A percentile compares a stretch with the other conserved stretches of the same genome.
phyloP scores from a whole-genome alignment of 352 stramenopile species.

The Pythium insidiosum region DNA sequence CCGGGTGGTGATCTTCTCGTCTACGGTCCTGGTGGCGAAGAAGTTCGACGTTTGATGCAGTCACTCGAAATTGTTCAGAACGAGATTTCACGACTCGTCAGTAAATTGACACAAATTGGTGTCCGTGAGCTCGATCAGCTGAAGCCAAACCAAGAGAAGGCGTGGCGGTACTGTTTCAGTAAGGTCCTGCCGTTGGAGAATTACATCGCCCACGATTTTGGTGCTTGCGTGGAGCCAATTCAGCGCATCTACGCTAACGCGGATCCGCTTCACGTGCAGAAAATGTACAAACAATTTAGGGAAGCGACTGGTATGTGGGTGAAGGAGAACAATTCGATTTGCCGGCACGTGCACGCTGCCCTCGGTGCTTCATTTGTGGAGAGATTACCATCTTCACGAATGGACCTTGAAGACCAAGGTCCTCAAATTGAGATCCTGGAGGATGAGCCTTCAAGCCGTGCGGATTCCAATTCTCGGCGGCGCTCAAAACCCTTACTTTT shows the following conservation, averaged over 20 bases:
- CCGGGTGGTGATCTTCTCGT: constrained; percentile 77
- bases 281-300: constrained; percentile 84
- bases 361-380: constrained; percentile 64
- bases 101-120: constrained; percentile 68
- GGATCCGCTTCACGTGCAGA: constrained; percentile 72
- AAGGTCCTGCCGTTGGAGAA: constrained; percentile 78
- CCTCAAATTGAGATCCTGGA: too few relatives aligned
- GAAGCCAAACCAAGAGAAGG: constrained; percentile 81
- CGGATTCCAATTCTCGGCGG: too few relatives aligned
- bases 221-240: constrained; percentile 74
- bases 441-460: too few relatives aligned
- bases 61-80: constrained; percentile 70
- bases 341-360: constrained; percentile 60
- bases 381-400: constrained; percentile 7
- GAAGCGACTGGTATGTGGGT: constrained; percentile 80
- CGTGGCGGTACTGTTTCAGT: constrained; percentile 80
- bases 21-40: constrained; percentile 75
- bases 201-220: constrained; percentile 80
- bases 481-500: too few relatives aligned
- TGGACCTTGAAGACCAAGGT: too few relatives aligned
- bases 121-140: constrained; percentile 78
- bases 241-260: constrained; percentile 83
- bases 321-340: constrained; percentile 79
- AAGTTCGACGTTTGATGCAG: constrained; percentile 76
- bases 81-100: constrained; percentile 74